phyloP scores from a whole-genome alignment of 1,284 basidiomycete genomes.

The Trametes pubescens region DNA sequence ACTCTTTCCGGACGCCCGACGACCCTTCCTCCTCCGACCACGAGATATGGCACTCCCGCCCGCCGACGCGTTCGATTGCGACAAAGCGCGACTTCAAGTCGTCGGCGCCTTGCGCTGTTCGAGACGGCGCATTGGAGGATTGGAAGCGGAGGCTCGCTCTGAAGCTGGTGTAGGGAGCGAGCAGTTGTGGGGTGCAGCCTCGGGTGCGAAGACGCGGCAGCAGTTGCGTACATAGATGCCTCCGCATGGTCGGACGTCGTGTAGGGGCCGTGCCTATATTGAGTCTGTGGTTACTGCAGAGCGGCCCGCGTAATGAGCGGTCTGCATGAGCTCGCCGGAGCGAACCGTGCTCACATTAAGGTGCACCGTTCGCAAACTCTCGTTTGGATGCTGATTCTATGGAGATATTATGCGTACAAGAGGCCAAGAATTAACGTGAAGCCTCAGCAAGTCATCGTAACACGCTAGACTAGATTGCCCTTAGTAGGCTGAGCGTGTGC shows the following conservation, averaged over 20 bases:
- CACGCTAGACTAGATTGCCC: no score
- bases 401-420: no score
- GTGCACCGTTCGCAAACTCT: no score
- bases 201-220: conserved; percentile 20
- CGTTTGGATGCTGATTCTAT: no score
- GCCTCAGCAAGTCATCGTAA: no score
- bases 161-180: conserved; percentile 10
- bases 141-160: conserved; percentile 2
- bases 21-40: conserved; percentile 33
- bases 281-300: not conserved
- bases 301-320: not conserved
- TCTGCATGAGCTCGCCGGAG: no score
- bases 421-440: no score
- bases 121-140: conserved; percentile 1
- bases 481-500: no score
- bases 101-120: not conserved
- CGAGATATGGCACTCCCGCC: conserved; percentile 42
- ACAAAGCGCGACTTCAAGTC: conserved; percentile 32
- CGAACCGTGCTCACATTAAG: no score
- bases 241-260: conserved; percentile 16
- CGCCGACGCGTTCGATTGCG: conserved; percentile 42
- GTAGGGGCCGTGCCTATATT: not conserved
- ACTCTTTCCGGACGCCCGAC: conserved; percentile 37
- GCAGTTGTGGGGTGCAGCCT: conserved; percentile 13
- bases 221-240: conserved; percentile 16